Evolutionary conservation across 2,329 filamentous ascomycete species (phyloP).

Genomic region (Aureobasidium lini): DNA sequence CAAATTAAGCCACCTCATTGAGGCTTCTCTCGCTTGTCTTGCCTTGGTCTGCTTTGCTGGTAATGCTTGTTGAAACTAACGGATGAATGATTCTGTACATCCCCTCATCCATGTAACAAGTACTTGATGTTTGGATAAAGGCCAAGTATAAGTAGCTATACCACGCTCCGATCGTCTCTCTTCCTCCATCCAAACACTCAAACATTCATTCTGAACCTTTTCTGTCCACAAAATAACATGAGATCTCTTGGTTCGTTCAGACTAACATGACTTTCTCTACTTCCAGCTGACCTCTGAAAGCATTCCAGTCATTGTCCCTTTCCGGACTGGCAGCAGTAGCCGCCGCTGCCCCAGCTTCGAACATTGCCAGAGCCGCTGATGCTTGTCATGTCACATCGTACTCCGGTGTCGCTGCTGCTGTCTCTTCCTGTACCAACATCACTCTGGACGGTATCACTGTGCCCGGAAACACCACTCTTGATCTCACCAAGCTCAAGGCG

Average conservation of each 20-base stretch:
- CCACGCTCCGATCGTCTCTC: neutral
- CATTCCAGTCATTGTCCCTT: neutral
- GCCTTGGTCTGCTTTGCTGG: neutral
- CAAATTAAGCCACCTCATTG: neutral
- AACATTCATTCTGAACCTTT: neutral
- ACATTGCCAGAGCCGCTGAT: neutral
- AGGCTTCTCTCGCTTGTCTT: slow-evolving; percentile 4
- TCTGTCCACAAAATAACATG: neutral
- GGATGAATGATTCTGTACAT: neutral
- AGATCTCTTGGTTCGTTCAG: neutral
- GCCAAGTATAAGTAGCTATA: neutral
- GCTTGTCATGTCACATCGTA: slow-evolving; percentile 9
- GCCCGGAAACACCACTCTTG: slow-evolving; percentile 32
- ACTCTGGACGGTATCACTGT: slow-evolving; percentile 34
- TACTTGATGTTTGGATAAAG: neutral
- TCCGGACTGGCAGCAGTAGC: neutral
- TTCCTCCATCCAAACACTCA: neutral
- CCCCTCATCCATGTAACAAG: neutral
- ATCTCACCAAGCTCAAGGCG: slow-evolving; percentile 33
- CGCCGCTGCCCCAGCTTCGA: neutral
- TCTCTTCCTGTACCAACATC: slow-evolving; percentile 36
- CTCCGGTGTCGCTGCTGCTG: slow-evolving; percentile 23
- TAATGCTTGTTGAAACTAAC: neutral
- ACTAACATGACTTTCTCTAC: neutral
- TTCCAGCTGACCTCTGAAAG: neutral